Evolutionary conservation across 345 rosid genomes (phyloP).

Genomic region (Eucalyptus pumila): DNA sequence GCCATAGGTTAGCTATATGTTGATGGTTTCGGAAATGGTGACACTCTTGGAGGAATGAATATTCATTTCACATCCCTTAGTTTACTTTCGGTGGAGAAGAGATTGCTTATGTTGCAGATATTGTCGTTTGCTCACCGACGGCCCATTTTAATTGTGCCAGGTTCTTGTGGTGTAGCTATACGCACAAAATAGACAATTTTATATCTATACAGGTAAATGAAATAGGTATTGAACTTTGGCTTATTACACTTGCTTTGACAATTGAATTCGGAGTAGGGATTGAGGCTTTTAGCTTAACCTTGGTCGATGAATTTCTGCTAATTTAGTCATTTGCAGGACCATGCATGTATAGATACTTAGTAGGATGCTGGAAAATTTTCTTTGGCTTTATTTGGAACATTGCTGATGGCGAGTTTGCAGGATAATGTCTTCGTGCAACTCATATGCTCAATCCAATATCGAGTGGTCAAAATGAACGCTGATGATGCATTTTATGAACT

Average conservation of each 20-base stretch:
- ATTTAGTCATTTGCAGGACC: neutral
- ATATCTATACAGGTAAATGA: neutral
- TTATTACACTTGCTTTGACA: neutral
- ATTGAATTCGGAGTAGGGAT: neutral
- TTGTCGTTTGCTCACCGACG: neutral
- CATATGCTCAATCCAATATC: conserved; percentile 86
- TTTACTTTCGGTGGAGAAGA: neutral
- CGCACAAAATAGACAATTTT: neutral
- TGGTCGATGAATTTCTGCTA: neutral
- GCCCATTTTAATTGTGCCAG: neutral
- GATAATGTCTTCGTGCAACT: conserved; percentile 89
- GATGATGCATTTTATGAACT: conserved; percentile 98
- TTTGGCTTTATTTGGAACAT: neutral
- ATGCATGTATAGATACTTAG: neutral
- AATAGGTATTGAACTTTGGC: neutral
- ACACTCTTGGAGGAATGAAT: neutral
- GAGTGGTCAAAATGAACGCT: conserved; percentile 59
- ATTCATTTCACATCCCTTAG: neutral
- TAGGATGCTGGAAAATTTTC: neutral
- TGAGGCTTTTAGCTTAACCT: neutral
- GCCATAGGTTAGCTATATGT: neutral
- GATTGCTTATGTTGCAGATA: neutral
- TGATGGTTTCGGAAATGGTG: neutral
- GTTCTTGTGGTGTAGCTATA: neutral
- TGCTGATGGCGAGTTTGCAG: neutral